Base-by-base conservation (phyloP, 2,329 filamentous ascomycete genomes). In the Alternaria arbusti region DNA sequence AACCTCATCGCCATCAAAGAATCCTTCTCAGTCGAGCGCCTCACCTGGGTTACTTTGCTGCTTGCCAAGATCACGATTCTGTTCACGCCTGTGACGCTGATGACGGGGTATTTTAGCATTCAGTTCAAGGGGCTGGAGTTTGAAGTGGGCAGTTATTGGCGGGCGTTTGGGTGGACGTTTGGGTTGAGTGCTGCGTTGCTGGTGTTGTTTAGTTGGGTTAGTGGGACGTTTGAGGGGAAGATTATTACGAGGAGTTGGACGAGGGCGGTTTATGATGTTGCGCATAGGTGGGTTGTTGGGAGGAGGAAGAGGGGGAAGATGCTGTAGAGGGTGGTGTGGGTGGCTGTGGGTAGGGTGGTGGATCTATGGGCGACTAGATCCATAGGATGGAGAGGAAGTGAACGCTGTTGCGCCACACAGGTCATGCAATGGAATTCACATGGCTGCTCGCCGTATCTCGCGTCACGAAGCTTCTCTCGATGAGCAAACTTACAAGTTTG, bases 1-100 rank as follows among this genome's bases (percentile, higher is more conserved):
- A 92, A 91, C 76, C 85, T 94, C 67, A 92, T 91, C 61, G 88
- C 90, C 17, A 88, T 93, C 72, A 92, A 91, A 74, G 90, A 93
- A 77, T 91, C 90, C 0, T 86, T 89, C 67, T 87, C 88, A 5
- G 91, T 92, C 11, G 90, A 92, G 63, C 86, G 89, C 20, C 84
- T 94, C 20, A 93, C 90, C 0, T 84, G 90, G 61, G 89, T 90
- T 66, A 91, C 91, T 4, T 88, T 92, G 5, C 81, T 94, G 6
- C 83, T 94, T 11, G 90, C 90, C 50, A 93, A 94, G 75, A 87
- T 91, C 6, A 91, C 89, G 12, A 91, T 93, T 44, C 83, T 93
- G 55, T 94, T 94, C 80, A 84, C 93, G 59, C 91, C 91, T 0
- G 89, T 93, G 64, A 90, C 86, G 68, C 85, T 93, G 52, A 89